Evolutionary conservation across 2,329 filamentous ascomycete genomes (phyloP), one percentile per base, ranked within the genome.

Genomic region (Talaromyces piceae): DNA sequence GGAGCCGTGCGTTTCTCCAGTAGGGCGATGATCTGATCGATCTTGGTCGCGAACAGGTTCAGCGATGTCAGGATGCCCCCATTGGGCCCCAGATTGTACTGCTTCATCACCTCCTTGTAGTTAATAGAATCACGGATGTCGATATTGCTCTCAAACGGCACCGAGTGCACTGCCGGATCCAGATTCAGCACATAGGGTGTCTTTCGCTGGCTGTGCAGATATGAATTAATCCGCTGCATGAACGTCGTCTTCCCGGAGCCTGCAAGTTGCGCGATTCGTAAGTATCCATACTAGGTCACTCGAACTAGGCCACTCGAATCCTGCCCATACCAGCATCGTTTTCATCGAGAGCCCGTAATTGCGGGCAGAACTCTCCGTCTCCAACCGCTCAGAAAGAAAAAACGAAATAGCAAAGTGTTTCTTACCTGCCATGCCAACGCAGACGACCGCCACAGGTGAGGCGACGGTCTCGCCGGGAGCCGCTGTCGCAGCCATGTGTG

Each of bases 61-160:
- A 98, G 75, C 9, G 88, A 93, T 2, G 94, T 98, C 59, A 98
- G 75, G 63, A 98, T 98, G 44, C 91, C 94, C 48, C 93, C 93
- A 73, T 98, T 98, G 7, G 93, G 93, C 0, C 93, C 93, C 0
- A 98, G 81, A 65, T 96, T 96, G 71, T 96, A 97, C 73, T 97
- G 91, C 73, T 91, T 94, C 94, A 98, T 98, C 57, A 98, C 93
- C 72, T 98, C 91, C 69, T 95, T 93, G 77, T 98, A 98, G 79
- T 98, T 96, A 68, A 98, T 91, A 23, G 88, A 93, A 72, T 98
- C 93, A 63, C 94, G 89, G 61, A 98, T 98, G 72, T 98, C 93
- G 72, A 98, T 97, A 71, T 98, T 98, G 69, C 87, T 84, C 60
- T 95, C 91, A 66, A 96, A 98, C 3, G 94, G 93, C 5, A 96